Percentiles rank a stretch among this genome's conserved stretches.
Evolutionary conservation across 768 basidiomycete species (phyloP).

Genomic region (Amanita exitialis): DNA sequence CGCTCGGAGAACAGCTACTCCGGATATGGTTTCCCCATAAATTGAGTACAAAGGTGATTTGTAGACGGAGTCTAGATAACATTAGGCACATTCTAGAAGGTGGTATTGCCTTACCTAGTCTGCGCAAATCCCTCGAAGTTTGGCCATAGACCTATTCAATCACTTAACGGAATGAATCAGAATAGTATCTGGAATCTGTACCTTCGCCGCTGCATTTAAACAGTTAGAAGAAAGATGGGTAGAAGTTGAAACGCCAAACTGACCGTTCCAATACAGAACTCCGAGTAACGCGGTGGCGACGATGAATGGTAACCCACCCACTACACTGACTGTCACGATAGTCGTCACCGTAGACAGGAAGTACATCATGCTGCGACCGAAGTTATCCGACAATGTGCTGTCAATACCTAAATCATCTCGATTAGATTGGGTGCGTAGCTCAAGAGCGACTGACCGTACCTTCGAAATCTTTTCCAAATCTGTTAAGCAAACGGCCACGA

Average conservation of each 20-base stretch:
- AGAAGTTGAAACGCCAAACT: constrained; percentile 10
- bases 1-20: constrained; percentile 50
- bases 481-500: constrained; percentile 72
- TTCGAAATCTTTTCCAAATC: constrained; percentile 89
- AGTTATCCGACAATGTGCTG: constrained; percentile 75
- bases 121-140: constrained; percentile 79
- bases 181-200: not conserved
- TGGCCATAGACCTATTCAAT: constrained; percentile 49
- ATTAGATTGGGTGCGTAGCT: constrained; percentile 9
- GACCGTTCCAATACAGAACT: constrained; percentile 63
- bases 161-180: not conserved
- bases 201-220: constrained; percentile 4
- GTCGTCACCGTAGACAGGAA: constrained; percentile 64
- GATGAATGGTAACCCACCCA: constrained; percentile 74
- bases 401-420: constrained; percentile 50
- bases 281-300: constrained; percentile 47
- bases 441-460: constrained; percentile 22
- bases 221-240: not conserved
- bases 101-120: constrained; percentile 40
- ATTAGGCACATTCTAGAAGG: not conserved
- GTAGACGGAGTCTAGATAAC: constrained; percentile 31
- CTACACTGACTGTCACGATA: constrained; percentile 60
- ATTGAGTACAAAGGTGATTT: constrained; percentile 36
- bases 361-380: constrained; percentile 69
- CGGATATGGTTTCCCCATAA: constrained; percentile 34